Evolutionary conservation across 2,329 filamentous ascomycete genomes (phyloP), one percentile per base, ranked within the genome.

Genomic region (Aspergillus aculeatus): DNA sequence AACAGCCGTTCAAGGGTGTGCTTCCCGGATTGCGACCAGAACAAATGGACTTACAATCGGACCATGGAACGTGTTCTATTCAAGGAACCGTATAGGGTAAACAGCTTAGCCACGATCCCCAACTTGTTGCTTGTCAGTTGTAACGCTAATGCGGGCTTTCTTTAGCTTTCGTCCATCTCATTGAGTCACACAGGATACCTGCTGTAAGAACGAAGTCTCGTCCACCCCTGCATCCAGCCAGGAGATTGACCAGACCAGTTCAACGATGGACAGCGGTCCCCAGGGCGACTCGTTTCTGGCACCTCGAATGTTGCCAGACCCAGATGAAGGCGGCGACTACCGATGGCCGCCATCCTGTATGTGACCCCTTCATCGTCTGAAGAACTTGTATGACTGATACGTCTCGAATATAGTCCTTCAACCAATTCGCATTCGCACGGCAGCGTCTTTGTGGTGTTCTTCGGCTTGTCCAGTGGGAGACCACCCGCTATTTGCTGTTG

Each of bases 401-500:
- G 14, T 31, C 14, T 10, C 32, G 6, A 26, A 26, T 35, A 10
- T 53, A 72, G 69, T 71, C 19, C 59, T 65, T 3, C 71, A 71
- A 47, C 68, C 71, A 1, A 68, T 69, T 4, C 66, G 67, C 24
- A 71, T 73, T 55, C 67, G 58, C 26, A 68, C 67, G 3, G 60
- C 65, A 32, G 62, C 66, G 19, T 72, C 73, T 1, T 54, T 76
- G 31, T 77, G 75, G 73, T 76, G 71, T 53, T 76, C 75, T 3
- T 70, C 75, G 1, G 61, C 76, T 2, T 73, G 71, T 24, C 76
- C 76, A 41, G 62, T 61, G 23, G 65, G 68, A 4, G 60, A 64
- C 16, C 70, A 63, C 16, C 65, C 71, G 1, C 56, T 70, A 10
- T 78, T 78, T 50, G 75, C 75, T 29, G 65, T 78, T 32, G 76